Evolutionary conservation across 441 rosid species (phyloP).

Genomic region (Pelargonium australe): DNA sequence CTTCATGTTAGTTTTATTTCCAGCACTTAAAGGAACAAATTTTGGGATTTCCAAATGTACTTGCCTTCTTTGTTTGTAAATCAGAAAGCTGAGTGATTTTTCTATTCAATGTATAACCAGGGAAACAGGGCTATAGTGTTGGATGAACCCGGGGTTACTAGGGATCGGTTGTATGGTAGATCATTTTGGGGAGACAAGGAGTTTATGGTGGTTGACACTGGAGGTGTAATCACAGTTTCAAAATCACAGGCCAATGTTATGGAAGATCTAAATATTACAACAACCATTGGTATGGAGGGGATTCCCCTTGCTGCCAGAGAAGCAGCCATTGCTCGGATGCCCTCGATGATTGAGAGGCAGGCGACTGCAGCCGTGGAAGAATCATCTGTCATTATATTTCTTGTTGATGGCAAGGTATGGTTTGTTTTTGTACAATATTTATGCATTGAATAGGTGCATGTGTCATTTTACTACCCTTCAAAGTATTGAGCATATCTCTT

Average conservation of each 20-base stretch:
- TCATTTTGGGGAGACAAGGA: conserved; percentile 78
- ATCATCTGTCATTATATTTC: conserved; percentile 62
- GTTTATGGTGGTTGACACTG: conserved; percentile 86
- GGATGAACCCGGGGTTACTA: conserved; percentile 94
- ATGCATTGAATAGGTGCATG: background rate
- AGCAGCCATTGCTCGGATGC: conserved; percentile 92
- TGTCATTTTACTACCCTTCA: too few relatives aligned
- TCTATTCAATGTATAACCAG: conserved; percentile 27
- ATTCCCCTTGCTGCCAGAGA: conserved; percentile 72
- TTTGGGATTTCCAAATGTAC: background rate
- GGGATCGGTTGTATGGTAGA: conserved; percentile 92
- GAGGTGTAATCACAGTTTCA: conserved; percentile 79
- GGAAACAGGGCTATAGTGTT: conserved; percentile 86
- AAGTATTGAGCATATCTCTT: background rate
- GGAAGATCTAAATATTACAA: conserved; percentile 71
- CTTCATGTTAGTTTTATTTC: background rate
- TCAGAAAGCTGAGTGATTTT: background rate
- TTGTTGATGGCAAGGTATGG: conserved; percentile 87
- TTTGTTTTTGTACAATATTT: conserved; percentile 5
- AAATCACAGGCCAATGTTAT: conserved; percentile 61
- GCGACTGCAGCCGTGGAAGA: conserved; percentile 89
- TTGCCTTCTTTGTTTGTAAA: conserved; percentile 3
- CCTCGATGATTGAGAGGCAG: conserved; percentile 94
- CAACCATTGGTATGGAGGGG: conserved; percentile 92
- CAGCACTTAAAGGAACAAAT: background rate